Base-by-base conservation (phyloP, 208 protist species). In the Leishmania guyanensis region DNA sequence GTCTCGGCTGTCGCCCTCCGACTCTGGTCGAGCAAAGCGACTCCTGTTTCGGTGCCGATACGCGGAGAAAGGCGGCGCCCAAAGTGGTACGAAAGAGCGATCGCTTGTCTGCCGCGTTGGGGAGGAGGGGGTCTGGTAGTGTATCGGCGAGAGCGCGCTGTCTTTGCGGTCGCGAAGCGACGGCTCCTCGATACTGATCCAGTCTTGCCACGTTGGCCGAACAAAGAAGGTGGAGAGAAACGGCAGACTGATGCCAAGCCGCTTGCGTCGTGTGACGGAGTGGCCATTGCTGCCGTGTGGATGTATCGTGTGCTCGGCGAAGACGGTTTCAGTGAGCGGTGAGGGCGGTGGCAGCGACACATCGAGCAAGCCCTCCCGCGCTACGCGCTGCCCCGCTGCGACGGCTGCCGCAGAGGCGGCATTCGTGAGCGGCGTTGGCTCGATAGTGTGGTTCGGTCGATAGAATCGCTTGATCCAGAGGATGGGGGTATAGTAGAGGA, bases 391-490 rank as follows among this genome's bases (percentile, higher is more conserved):
- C 43, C 36, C 75, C 17, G 78, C 50, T n/a, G 68, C 77, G 5
- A 29, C 16, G 29, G 78, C 69, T 17, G 58, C 48, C 26, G 29
- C 64, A 3, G 66, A 26, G 12, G 75, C 54, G 1, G 72, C 8
- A 54, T 16, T 33, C 8, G 62, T 73, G 12, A 58, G 64, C 29
- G 79, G 71, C 6, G 77, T 65, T 6, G 90, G 86, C 56, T 90
- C 82, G 54, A 91, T 51, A 26, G 92, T 96, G 87, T 97, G 94
- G 76, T 96, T 97, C 3, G 90, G 75, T 5, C 94, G 78, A 84
- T 94, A 97, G 62, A 96, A 87, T 4, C 92, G 89, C 77, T 94
- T 93, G 39, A 96, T 64, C 91, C 92, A 96, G 72, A 96, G 77
- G 29, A 88, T 81, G 26, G 65, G 66, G 26, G 86, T 89, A 64